These are phyloP conservation scores for Colletotrichum sp. DNA, from an alignment of 2,329 filamentous ascomycete species.

Conservation along the genomic window DNA sequence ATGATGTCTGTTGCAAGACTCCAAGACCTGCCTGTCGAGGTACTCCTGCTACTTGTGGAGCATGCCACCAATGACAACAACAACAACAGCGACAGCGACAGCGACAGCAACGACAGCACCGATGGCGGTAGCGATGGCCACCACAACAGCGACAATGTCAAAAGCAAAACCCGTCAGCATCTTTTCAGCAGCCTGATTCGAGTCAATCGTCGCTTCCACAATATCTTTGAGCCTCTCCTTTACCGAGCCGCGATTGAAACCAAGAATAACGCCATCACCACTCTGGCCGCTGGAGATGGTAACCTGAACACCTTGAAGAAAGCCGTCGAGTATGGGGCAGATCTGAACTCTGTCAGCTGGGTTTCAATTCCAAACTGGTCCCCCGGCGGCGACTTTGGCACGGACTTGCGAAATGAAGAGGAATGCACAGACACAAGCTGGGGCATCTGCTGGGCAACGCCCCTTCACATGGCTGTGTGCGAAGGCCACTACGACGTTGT, in stretches of 20 bases:
- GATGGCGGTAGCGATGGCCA: too few relatives aligned
- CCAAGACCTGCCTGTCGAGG: background rate
- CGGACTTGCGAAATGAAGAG: accelerated
- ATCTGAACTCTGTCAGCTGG: accelerated
- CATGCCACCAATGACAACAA: background rate
- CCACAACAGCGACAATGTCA: background rate
- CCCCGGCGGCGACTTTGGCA: accelerated
- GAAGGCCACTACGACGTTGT: background rate
- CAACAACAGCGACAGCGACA: too few relatives aligned
- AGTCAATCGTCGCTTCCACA: background rate
- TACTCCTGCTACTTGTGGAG: background rate
- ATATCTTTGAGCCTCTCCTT: background rate
- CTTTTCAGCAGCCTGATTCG: accelerated
- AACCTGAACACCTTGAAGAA: background rate
- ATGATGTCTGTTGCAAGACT: background rate
- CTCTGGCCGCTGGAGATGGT: background rate
- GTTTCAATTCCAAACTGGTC: background rate
- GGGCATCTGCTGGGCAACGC: background rate
- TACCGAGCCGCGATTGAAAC: background rate
- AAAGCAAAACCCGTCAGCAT: accelerated
- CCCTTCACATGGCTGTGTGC: background rate
- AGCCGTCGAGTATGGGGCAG: background rate
- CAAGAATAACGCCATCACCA: background rate
- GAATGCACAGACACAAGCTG: background rate
- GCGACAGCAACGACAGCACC: background rate